Evolutionary conservation across 2,329 filamentous ascomycete genomes (phyloP), one percentile per base, ranked within the genome.

Genomic region (Epichloe gansuensis): DNA sequence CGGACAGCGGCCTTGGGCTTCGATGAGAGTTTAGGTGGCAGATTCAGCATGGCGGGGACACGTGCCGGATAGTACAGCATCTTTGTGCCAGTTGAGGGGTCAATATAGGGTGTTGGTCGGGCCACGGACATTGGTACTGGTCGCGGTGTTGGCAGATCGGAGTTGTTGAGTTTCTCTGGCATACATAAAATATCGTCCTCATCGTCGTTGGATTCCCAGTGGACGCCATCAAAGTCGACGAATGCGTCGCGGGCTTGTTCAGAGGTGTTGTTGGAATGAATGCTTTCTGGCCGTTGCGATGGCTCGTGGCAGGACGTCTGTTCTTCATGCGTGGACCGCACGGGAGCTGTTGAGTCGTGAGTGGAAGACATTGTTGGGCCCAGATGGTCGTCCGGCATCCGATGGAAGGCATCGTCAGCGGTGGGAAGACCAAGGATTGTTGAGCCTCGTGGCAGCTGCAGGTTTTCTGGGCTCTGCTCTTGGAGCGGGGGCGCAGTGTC

Each of bases 41-140:
- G 72, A 60, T 95, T 97, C 53, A 98, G 76, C 83, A 95, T 90
- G 56, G 86, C 84, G 3, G 93, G 93, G 3, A 98, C 93, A 1
- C 89, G 90, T 3, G 93, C 93, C 13, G 93, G 93, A 65, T 98
- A 98, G 68, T 85, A 97, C 9, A 95, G 81, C 87, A 97, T 95
- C 59, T 83, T 75, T 58, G 91, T 81, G 4, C 81, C 84, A 1
- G 84, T 84, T 27, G 76, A 72, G 2, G 80, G 80, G 61, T 83
- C 75, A 61, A 80, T 68, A 64, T 82, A 84, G 1, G 81, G 81
- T 55, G 77, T 74, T 11, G 80, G 75, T 17, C 70, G 67, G 2
- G 67, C 63, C 57, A 65, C 63, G 17, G 47, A 50, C 12, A 54
- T 49, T 13, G 63, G 56, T 3, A 57, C 55, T 38, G 59, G 60